These are phyloP conservation scores for Trichoderma virens DNA, from an alignment of 495 filamentous ascomycete species.

Conservation along the genomic window DNA sequence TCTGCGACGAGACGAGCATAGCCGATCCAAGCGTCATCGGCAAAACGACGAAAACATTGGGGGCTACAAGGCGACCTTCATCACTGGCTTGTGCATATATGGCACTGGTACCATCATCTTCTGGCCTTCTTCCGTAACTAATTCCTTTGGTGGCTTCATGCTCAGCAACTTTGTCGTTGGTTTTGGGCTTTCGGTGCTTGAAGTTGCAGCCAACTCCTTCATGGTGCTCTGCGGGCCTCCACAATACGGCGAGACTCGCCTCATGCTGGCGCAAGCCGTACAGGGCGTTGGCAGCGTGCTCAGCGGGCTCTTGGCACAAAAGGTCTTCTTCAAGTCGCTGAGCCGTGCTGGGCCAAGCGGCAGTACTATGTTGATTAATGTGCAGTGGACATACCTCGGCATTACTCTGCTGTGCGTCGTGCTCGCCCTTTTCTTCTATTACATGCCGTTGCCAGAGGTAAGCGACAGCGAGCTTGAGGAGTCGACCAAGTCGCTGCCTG, in stretches of 20 bases:
- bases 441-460: slow-evolving; percentile 48
- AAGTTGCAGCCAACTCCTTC: slow-evolving; percentile 63
- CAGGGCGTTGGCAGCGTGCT: slow-evolving; percentile 62
- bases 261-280: slow-evolving; percentile 61
- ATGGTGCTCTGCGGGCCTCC: slow-evolving; percentile 49
- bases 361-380: slow-evolving; percentile 44
- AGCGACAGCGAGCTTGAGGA: slow-evolving; percentile 42
- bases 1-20: slow-evolving; percentile 48
- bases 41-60: slow-evolving; percentile 20
- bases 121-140: slow-evolving; percentile 44
- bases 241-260: slow-evolving; percentile 45
- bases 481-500: slow-evolving; percentile 32
- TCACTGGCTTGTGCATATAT: slow-evolving; percentile 55
- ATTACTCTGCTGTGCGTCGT: slow-evolving; percentile 64
- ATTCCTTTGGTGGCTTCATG: slow-evolving; percentile 18
- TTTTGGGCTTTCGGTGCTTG: slow-evolving; percentile 53
- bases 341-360: slow-evolving; percentile 12
- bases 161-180: slow-evolving; percentile 57
- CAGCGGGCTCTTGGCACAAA: slow-evolving; percentile 57
- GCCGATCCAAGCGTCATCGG: slow-evolving; percentile 18
- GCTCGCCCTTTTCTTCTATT: slow-evolving; percentile 53
- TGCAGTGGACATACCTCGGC: slow-evolving; percentile 73
- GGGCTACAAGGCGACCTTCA: slow-evolving; percentile 42
- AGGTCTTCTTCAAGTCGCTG: slow-evolving; percentile 50
- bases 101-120: slow-evolving; percentile 44